Evolutionary conservation across 306 rosid species (phyloP).

Genomic region (Carpinus fangiana): DNA sequence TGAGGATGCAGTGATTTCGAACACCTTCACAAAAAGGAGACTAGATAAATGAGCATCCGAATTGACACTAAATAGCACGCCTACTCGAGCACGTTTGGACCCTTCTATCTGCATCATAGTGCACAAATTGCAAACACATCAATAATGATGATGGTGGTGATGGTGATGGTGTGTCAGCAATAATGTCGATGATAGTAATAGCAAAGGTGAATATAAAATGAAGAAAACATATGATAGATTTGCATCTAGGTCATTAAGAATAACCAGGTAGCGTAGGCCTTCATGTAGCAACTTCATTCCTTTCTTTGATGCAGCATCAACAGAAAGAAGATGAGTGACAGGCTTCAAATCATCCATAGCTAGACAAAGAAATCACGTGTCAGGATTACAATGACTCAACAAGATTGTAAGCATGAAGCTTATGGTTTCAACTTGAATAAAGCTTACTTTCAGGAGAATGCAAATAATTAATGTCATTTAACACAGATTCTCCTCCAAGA

Average conservation of each 20-base stretch:
- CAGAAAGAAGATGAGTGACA: conserved; percentile 84
- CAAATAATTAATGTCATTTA: conserved; percentile 61
- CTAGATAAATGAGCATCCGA: conserved; percentile 48
- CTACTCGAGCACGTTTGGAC: conserved; percentile 71
- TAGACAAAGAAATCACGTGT: conserved; percentile 40
- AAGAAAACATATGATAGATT: conserved; percentile 18
- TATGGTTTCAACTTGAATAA: conserved; percentile 28
- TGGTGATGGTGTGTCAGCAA: conserved; percentile 18
- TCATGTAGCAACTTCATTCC: conserved; percentile 79
- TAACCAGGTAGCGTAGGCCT: conserved; percentile 85
- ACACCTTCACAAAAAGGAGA: conserved; percentile 66
- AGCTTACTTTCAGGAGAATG: conserved; percentile 88
- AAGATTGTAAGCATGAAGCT: conserved; percentile 19
- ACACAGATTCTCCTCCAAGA: conserved; percentile 60
- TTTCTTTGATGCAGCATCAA: conserved; percentile 63
- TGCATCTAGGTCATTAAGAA: conserved; percentile 22
- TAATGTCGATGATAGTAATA: conserved; percentile 11
- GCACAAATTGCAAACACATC: conserved; percentile 17
- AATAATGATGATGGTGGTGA: conserved; percentile 17
- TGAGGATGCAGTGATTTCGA: conserved; percentile 66
- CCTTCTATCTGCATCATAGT: conserved; percentile 65
- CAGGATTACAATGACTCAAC: conserved; percentile 27
- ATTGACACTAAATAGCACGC: conserved; percentile 65
- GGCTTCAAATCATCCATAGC: conserved; percentile 91
- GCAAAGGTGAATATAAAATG: conserved; percentile 16